Conservation (phyloP, 805 yeast genomes). For the Torulaspora gathmanii region DNA sequence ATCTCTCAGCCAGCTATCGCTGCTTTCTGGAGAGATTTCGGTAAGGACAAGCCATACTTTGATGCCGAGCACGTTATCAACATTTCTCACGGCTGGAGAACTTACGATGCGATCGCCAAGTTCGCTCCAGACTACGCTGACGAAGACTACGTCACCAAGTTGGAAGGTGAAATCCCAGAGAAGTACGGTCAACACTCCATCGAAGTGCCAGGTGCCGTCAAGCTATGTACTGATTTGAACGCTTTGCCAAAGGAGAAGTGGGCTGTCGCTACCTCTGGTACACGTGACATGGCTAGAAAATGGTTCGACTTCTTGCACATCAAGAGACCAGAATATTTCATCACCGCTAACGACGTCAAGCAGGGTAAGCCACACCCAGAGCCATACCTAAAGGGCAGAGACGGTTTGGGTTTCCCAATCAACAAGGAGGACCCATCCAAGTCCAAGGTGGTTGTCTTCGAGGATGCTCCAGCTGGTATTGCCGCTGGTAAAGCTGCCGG, state of each 20-base stretch:
- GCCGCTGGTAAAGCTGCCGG: slow-evolving; percentile 81
- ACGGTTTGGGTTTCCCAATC: slow-evolving; percentile 37
- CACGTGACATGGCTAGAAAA: slow-evolving; percentile 66
- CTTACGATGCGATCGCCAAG: slow-evolving; percentile 68
- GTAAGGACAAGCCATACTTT: slow-evolving; percentile 60
- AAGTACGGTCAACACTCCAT: slow-evolving; percentile 67
- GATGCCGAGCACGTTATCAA: slow-evolving; percentile 67
- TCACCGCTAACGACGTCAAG: slow-evolving; percentile 75
- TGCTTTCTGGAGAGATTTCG: slow-evolving; percentile 75
- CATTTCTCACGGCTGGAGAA: slow-evolving; percentile 79
- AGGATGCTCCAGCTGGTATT: slow-evolving; percentile 88
- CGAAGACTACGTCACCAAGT: slow-evolving; percentile 56
- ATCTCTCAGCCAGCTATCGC: slow-evolving; percentile 79
- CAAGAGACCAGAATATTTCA: slow-evolving; percentile 65
- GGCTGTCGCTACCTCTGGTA: slow-evolving; percentile 87
- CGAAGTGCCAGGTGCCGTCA: slow-evolving; percentile 72
- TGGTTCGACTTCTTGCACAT: slow-evolving; percentile 68
- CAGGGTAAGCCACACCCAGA: slow-evolving; percentile 85
- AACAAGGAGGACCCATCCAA: slow-evolving; percentile 36
- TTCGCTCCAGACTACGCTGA: slow-evolving; percentile 73
- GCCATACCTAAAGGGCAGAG: slow-evolving; percentile 62
- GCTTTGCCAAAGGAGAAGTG: slow-evolving; percentile 55
- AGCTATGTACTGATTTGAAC: slow-evolving; percentile 53
- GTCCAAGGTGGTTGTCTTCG: slow-evolving; percentile 61
- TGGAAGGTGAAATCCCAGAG: slow-evolving; percentile 67